Base-by-base conservation (phyloP, 164 flowering plant genomes). In the Saururus chinensis region DNA sequence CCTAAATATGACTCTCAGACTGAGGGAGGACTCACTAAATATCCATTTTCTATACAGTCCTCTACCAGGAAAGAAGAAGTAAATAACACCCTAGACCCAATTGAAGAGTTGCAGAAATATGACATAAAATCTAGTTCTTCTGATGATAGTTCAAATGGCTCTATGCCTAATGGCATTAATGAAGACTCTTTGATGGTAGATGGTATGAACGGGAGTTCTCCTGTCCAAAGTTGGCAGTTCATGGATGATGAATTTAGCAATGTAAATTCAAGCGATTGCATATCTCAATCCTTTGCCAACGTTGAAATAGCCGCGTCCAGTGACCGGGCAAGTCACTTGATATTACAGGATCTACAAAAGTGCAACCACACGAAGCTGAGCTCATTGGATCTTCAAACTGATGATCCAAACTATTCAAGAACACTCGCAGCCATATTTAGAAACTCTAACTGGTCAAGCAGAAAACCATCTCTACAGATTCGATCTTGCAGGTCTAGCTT, bases 221-320 rank as follows among this genome's bases (percentile, higher is more conserved):
- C 76, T 65, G 85, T 80, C 45, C 87, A 84, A 52, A 82, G 85
- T 69, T 79, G 88, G 84, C 86, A 78, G 45, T 73, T 81, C 57
- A 56, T 84, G 74, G 92, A 84, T 51, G 90, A 87, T 41, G 88
- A 83, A n/a, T 69, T 74, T 52, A 80, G 88, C 69, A 76, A 74
- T 42, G 60, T 73, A 56, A 79, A 76, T 62, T 82, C 85, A 10
- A 83, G 85, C 73, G 87, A 89, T 64, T 79, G 85, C 54, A 76
- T 82, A 60, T 91, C 95, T 42, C 87, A 84, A 49, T 79, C 80
- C 23, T 49, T 78, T 52, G 75, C 45, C 10, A 76, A 74, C 66
- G 81, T 71, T 45, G 77, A 76, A 61, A 74, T 69, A 24, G 56
- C 20, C 0, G 6, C 56, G n/a, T 61, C 73, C 58, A 54, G 59